Conservation (phyloP, 164 flowering plant genomes). For the Euptelea pleiosperma region DNA sequence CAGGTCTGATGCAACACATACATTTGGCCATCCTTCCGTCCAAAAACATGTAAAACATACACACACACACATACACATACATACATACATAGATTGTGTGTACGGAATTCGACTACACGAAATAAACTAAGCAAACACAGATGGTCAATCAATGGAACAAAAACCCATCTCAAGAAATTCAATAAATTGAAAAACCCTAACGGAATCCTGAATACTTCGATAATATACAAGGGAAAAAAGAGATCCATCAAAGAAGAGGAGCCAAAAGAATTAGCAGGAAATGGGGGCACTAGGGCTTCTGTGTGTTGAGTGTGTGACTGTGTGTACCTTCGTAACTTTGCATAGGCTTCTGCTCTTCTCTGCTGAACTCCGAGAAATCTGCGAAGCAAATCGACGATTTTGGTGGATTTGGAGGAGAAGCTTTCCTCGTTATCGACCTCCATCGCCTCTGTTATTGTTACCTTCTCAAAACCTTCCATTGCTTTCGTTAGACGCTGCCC, state of each 20-base stretch:
- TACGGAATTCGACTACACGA: neutral
- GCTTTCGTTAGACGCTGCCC: no score
- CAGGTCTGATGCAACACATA: no score
- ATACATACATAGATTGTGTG: neutral
- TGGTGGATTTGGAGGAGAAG: slow-evolving; percentile 19
- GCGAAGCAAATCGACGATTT: slow-evolving; percentile 34
- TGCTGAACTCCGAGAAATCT: slow-evolving; percentile 47
- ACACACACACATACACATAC: no score
- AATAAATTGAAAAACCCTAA: neutral
- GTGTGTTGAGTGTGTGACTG: no score
- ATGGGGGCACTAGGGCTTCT: neutral
- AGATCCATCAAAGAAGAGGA: neutral
- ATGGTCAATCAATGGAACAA: neutral
- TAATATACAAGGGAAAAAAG: neutral
- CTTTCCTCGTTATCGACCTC: slow-evolving; percentile 14
- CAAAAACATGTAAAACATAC: no score
- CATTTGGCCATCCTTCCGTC: no score
- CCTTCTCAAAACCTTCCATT: slow-evolving; percentile 32
- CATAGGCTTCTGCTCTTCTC: slow-evolving; percentile 51
- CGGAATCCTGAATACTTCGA: neutral
- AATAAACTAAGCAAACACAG: neutral
- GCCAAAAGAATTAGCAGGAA: neutral
- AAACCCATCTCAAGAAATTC: slow-evolving; percentile 1
- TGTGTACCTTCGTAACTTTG: slow-evolving; percentile 41
- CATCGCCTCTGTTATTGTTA: slow-evolving; percentile 21